phyloP scores from a whole-genome alignment of 805 yeast genomes.

The Monosporozyma solicola region DNA sequence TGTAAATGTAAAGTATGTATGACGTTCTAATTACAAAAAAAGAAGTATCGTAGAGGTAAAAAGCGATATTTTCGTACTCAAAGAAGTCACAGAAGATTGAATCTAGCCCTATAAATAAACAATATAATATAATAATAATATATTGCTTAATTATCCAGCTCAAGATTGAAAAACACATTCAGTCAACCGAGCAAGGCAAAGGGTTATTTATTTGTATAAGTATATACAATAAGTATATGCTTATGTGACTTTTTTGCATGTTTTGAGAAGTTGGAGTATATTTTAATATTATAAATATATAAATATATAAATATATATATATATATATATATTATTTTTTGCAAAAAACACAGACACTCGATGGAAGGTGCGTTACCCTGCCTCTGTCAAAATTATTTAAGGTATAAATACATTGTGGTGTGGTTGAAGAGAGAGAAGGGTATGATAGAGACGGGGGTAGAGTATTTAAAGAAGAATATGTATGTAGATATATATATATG shows the following conservation, averaged over 20 bases:
- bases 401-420: background rate
- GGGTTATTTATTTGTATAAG: conserved; percentile 30
- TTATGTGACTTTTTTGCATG: background rate
- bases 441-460: no score
- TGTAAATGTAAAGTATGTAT: conserved; percentile 1
- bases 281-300: no score
- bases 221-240: background rate
- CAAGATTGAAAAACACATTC: conserved; percentile 35
- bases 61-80: conserved; percentile 48
- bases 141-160: conserved; percentile 43
- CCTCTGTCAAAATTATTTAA: background rate
- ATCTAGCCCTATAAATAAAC: conserved; percentile 8
- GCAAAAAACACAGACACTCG: no score
- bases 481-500: background rate
- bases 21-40: conserved; percentile 27
- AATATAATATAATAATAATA: background rate
- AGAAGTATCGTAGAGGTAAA: conserved; percentile 11
- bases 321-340: background rate
- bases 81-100: conserved; percentile 31
- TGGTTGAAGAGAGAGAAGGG: background rate
- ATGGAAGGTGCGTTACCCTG: no score
- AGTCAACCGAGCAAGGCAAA: conserved; percentile 55
- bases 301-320: background rate
- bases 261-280: background rate
- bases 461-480: background rate